These are phyloP conservation scores for Astrothelium macrocarpum DNA, from an alignment of 495 filamentous ascomycete species.

Conservation along the genomic window DNA sequence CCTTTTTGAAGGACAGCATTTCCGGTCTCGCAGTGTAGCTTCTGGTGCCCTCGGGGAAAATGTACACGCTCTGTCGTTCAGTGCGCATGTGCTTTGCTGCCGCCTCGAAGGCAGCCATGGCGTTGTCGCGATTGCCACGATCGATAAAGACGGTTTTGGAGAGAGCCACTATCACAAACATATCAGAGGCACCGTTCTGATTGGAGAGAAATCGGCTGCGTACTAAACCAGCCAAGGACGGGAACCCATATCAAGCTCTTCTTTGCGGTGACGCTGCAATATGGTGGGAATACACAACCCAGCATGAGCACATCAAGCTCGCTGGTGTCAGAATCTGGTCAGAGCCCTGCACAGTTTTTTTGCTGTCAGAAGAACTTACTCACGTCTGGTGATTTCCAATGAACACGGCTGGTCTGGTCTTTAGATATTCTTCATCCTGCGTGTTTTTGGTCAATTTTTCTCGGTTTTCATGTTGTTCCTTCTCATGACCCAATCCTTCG, in stretches of 20 bases:
- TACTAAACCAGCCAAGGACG: conserved; percentile 88
- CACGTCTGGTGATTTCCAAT: conserved; percentile 51
- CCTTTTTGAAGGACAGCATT: conserved; percentile 92
- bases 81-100: conserved; percentile 69
- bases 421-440: conserved; percentile 52
- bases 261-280: conserved; percentile 92
- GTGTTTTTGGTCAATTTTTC: conserved; percentile 16
- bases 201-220: too few species aligned
- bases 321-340: conserved; percentile 44
- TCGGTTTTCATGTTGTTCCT: conserved; percentile 20
- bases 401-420: conserved; percentile 61
- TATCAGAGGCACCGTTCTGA: too few species aligned
- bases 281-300: conserved; percentile 74
- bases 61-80: conserved; percentile 78
- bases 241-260: conserved; percentile 68
- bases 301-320: conserved; percentile 92
- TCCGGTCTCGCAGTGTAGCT: conserved; percentile 74
- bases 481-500: conserved; percentile 16
- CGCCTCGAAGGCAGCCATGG: conserved; percentile 74
- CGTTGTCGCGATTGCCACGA: conserved; percentile 65
- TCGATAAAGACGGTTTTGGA: conserved; percentile 92
- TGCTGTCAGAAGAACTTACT: not conserved
- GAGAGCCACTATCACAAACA: conserved; percentile 53
- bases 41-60: conserved; percentile 75
- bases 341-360: conserved; percentile 35